phyloP scores from a whole-genome alignment of 208 protist genomes.

The Leishmania braziliensis region DNA sequence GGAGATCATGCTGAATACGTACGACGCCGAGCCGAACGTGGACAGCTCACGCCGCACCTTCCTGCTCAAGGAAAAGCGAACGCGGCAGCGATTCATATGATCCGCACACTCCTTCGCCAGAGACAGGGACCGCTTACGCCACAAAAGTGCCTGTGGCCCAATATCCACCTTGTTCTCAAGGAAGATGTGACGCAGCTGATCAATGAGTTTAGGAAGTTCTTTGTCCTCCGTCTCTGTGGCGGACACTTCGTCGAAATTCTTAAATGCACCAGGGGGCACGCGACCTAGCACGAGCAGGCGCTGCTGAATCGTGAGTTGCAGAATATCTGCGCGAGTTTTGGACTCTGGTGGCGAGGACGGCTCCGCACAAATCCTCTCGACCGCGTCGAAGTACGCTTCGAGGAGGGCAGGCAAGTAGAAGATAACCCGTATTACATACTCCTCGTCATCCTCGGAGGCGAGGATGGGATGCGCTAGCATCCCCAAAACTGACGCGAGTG shows the following conservation, averaged over 20 bases:
- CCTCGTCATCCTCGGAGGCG: constrained; percentile 85
- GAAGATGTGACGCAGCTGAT: constrained; percentile 71
- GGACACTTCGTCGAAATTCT: constrained; percentile 28
- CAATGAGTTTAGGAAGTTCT: constrained; percentile 72
- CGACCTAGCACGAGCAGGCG: constrained; percentile 49
- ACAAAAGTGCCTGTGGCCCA: constrained; percentile 69
- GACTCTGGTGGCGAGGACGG: constrained; percentile 40
- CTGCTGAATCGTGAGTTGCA: constrained; percentile 70
- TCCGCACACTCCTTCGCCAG: constrained; percentile 76
- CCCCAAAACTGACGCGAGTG: background rate
- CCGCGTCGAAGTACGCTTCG: constrained; percentile 66
- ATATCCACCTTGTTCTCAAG: constrained; percentile 71
- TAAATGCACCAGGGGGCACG: constrained; percentile 50
- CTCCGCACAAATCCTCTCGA: constrained; percentile 72
- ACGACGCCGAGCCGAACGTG: constrained; percentile 49
- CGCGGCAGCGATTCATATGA: constrained; percentile 50
- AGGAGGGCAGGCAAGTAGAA: constrained; percentile 55
- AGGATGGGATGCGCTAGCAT: constrained; percentile 89
- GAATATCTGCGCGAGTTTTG: constrained; percentile 42
- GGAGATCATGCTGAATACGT: constrained; percentile 43
- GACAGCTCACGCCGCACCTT: constrained; percentile 50
- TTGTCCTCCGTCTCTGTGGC: constrained; percentile 35
- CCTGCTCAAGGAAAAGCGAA: constrained; percentile 62
- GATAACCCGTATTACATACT: constrained; percentile 75
- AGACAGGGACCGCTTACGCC: constrained; percentile 70